phyloP scores from a whole-genome alignment of 805 yeast species.

The Candida palmyrensis region DNA sequence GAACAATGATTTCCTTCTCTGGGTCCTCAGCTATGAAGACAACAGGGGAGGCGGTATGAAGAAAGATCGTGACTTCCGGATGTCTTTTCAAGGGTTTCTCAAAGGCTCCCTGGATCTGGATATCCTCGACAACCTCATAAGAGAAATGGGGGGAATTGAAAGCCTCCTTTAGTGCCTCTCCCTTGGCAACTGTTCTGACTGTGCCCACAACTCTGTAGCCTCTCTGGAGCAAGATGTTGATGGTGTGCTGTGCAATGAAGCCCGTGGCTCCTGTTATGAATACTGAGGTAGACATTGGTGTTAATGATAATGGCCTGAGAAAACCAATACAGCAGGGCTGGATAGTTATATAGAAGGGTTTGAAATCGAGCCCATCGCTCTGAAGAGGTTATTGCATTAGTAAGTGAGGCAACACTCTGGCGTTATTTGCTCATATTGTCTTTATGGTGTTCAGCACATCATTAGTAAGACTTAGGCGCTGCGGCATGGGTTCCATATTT shows the following conservation, averaged over 20 bases:
- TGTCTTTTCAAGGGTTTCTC: constrained; percentile 39
- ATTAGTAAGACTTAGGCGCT: no score
- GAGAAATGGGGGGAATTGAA: constrained; percentile 24
- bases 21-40: constrained; percentile 38
- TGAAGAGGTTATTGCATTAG: no score
- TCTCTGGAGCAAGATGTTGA: constrained; percentile 28
- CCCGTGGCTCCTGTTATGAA: constrained; percentile 48
- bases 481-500: no score
- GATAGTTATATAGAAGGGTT: no score
- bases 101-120: constrained; percentile 40
- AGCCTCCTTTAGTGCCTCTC: constrained; percentile 24
- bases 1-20: constrained; percentile 47
- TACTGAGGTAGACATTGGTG: constrained; percentile 15
- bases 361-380: no score
- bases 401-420: no score
- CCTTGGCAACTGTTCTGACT: constrained; percentile 40
- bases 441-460: no score
- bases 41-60: constrained; percentile 62
- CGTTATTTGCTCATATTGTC: no score
- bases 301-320: no score
- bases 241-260: constrained; percentile 43
- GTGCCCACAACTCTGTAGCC: constrained; percentile 44
- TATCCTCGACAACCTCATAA: constrained; percentile 46
- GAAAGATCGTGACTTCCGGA: constrained; percentile 47
- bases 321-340: no score